These are phyloP conservation scores for Sordariomycetes sp. DNA, from an alignment of 2,329 filamentous ascomycete species.

Conservation along the genomic window DNA sequence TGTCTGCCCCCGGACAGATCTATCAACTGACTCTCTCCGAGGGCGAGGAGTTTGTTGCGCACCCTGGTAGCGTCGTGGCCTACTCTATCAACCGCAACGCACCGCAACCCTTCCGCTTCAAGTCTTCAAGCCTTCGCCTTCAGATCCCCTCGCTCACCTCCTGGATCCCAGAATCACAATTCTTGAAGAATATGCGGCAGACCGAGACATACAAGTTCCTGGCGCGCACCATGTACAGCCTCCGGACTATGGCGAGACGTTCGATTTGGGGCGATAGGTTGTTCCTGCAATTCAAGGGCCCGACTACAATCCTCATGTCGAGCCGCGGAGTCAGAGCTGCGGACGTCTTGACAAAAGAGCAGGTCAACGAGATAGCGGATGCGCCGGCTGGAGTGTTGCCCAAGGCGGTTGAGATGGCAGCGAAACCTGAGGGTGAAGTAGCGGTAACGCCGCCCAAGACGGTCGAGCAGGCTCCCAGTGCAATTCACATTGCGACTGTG, in stretches of 20 bases:
- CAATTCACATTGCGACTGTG: slow-evolving; percentile 47
- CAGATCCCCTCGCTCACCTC: slow-evolving; percentile 65
- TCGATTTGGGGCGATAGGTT: slow-evolving; percentile 91
- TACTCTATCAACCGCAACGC: slow-evolving; percentile 69
- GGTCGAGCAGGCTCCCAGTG: slow-evolving; percentile 26
- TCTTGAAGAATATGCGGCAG: slow-evolving; percentile 62
- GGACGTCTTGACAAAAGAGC: slow-evolving; percentile 66
- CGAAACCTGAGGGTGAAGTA: slow-evolving; percentile 12
- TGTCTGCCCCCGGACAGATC: slow-evolving; percentile 80
- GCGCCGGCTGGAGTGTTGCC: slow-evolving; percentile 63
- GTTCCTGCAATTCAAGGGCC: slow-evolving; percentile 84
- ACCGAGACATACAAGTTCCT: slow-evolving; percentile 65
- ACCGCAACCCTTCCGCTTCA: slow-evolving; percentile 81
- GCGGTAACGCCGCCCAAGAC: slow-evolving; percentile 12
- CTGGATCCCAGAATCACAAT: slow-evolving; percentile 60
- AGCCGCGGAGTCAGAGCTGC: slow-evolving; percentile 72
- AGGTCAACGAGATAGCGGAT: slow-evolving; percentile 88
- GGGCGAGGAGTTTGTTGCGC: slow-evolving; percentile 83
- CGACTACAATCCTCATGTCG: slow-evolving; percentile 77
- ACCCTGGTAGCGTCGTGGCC: slow-evolving; percentile 85
- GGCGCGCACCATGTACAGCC: slow-evolving; percentile 52
- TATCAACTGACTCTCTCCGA: slow-evolving; percentile 75
- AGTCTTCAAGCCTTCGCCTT: slow-evolving; percentile 63
- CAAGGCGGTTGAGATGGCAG: slow-evolving; percentile 42
- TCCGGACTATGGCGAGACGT: slow-evolving; percentile 69